Conservation (phyloP, 768 basidiomycete species). For the Rhodotorula toruloides region DNA sequence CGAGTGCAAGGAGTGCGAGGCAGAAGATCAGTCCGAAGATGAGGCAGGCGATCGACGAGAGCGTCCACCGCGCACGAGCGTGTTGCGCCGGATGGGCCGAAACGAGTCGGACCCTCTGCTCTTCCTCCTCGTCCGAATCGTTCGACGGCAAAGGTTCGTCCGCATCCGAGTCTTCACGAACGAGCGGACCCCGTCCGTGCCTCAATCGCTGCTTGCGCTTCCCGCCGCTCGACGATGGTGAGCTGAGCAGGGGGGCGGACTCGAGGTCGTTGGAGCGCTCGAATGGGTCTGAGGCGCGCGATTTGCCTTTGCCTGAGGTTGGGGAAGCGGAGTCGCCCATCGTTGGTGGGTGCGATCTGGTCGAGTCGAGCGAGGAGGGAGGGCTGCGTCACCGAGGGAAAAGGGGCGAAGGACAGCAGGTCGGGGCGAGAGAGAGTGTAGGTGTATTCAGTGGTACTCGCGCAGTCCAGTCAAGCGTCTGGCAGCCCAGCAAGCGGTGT, state of each 20-base stretch:
- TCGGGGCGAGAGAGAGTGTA: no score
- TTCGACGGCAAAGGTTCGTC: not conserved
- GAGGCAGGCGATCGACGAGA: conserved; percentile 6
- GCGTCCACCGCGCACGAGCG: not conserved
- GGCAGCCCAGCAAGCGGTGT: no score
- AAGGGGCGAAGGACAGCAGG: no score
- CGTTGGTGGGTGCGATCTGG: not conserved
- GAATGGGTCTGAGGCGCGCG: not conserved
- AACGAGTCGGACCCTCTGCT: conserved; percentile 4
- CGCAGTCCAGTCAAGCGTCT: no score
- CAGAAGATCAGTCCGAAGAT: conserved; percentile 17
- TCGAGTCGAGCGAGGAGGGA: not conserved
- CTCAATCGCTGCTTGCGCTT: conserved; percentile 13
- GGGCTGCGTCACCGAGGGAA: not conserved
- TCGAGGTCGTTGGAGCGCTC: conserved; percentile 11
- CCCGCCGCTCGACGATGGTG: not conserved
- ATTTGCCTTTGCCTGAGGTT: conserved; percentile 29
- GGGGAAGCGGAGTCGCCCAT: no score
- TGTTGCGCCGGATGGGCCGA: not conserved
- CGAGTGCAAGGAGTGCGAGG: conserved; percentile 19
- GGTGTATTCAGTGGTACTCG: no score
- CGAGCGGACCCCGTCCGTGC: conserved; percentile 24
- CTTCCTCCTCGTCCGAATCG: conserved; percentile 18
- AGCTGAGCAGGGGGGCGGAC: conserved; percentile 9
- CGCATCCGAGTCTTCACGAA: conserved; percentile 10